Evolutionary conservation across 306 rosid genomes (phyloP).

Genomic region (Vicia sativa): DNA sequence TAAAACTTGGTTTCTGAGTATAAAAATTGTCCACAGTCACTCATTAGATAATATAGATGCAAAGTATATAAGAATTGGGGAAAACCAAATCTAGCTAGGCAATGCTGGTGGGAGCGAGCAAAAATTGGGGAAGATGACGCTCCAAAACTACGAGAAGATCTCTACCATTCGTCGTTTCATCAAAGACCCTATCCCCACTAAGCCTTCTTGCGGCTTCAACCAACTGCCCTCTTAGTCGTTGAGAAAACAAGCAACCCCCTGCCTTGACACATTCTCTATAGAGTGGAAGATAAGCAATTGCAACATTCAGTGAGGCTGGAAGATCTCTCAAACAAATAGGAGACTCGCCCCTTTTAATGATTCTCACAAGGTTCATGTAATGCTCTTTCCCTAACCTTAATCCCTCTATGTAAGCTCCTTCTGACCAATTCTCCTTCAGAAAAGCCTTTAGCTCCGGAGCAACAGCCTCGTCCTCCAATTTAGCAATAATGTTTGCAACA

Average conservation of each 20-base stretch:
- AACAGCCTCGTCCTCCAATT: slow-evolving; percentile 67
- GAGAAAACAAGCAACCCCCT: slow-evolving; percentile 74
- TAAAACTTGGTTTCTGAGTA: background rate
- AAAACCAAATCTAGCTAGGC: slow-evolving; percentile 42
- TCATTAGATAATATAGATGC: slow-evolving; percentile 30
- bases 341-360: slow-evolving; percentile 74
- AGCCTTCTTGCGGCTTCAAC: slow-evolving; percentile 81
- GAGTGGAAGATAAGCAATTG: slow-evolving; percentile 81
- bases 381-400: slow-evolving; percentile 66
- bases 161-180: slow-evolving; percentile 58
- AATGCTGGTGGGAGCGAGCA: slow-evolving; percentile 43
- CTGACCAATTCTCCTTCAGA: slow-evolving; percentile 82
- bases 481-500: slow-evolving; percentile 77
- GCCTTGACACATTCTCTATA: slow-evolving; percentile 75
- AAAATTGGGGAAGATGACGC: slow-evolving; percentile 81
- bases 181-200: slow-evolving; percentile 59
- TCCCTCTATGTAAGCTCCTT: slow-evolving; percentile 68
- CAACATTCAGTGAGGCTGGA: slow-evolving; percentile 67
- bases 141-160: slow-evolving; percentile 75
- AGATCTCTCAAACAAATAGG: slow-evolving; percentile 81
- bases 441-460: slow-evolving; percentile 72
- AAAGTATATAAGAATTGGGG: slow-evolving; percentile 13
- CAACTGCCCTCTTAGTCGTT: slow-evolving; percentile 78
- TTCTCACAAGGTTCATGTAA: slow-evolving; percentile 67
- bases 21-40: slow-evolving; percentile 17